Percentiles rank a stretch among this genome's conserved stretches.
These are phyloP conservation scores for California macrophylla DNA, from an alignment of 441 rosid species.

Conservation along the genomic window DNA sequence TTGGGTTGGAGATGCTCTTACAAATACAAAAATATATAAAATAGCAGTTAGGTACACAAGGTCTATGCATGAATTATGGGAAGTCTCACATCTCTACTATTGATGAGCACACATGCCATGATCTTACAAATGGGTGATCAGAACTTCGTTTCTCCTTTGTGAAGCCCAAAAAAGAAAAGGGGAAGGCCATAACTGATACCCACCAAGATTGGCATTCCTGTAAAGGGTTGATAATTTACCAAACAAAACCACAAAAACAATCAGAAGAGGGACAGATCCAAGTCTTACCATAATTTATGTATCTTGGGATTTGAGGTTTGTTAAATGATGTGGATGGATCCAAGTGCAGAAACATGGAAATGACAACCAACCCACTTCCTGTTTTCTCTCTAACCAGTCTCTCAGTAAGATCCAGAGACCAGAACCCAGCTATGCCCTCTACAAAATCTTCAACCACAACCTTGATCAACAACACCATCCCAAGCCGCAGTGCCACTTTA, in stretches of 20 bases:
- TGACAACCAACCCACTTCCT: slow-evolving; percentile 58
- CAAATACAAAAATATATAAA: not conserved
- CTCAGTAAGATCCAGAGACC: slow-evolving; percentile 53
- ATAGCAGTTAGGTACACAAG: not conserved
- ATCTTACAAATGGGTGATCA: slow-evolving; percentile 12
- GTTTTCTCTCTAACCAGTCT: slow-evolving; percentile 63
- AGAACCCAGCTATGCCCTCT: slow-evolving; percentile 34
- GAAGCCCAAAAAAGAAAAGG: slow-evolving; percentile 38
- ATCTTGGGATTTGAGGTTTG: slow-evolving; percentile 14
- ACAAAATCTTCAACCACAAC: slow-evolving; percentile 38
- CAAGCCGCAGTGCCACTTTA: slow-evolving; percentile 28
- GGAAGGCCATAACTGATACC: slow-evolving; percentile 47
- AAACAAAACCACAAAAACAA: not conserved
- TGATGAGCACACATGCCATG: not conserved
- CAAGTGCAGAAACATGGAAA: slow-evolving; percentile 61
- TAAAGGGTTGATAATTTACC: not conserved
- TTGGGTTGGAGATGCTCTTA: no score
- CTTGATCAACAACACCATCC: slow-evolving; percentile 42
- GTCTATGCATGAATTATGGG: not conserved
- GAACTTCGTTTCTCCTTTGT: slow-evolving; percentile 40
- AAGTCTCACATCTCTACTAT: no score
- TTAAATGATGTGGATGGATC: slow-evolving; percentile 22
- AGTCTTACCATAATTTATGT: slow-evolving; percentile 38
- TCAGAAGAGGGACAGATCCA: not conserved
- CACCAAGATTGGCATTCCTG: slow-evolving; percentile 46